phyloP scores from a whole-genome alignment of 2,329 filamentous ascomycete species.

The Penicillium palitans region DNA sequence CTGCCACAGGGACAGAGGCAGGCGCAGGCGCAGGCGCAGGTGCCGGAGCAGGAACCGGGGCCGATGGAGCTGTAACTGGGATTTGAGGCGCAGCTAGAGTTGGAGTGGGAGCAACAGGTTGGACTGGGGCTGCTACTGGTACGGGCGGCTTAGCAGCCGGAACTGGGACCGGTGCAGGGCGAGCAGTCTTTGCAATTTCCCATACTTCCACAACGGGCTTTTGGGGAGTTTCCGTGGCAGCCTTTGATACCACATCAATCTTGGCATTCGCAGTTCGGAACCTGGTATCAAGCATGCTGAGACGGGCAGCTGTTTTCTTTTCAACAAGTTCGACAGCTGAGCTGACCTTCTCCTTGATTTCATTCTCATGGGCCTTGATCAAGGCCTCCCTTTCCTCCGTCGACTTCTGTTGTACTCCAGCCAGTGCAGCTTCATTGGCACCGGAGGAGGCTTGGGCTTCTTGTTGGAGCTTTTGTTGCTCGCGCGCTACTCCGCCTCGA shows the following conservation, averaged over 20 bases:
- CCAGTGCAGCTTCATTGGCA: constrained; percentile 37
- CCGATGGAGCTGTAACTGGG: not conserved
- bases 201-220: constrained; percentile 83
- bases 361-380: constrained; percentile 54
- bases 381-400: constrained; percentile 44
- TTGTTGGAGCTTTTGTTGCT: constrained; percentile 45
- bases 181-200: constrained; percentile 71
- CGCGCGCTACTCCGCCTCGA: constrained; percentile 47
- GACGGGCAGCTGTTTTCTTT: constrained; percentile 71
- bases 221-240: constrained; percentile 80
- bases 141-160: constrained; percentile 32
- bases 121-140: constrained; percentile 20
- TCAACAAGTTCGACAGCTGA: constrained; percentile 68
- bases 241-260: constrained; percentile 74
- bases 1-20: not conserved
- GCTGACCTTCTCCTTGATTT: constrained; percentile 58
- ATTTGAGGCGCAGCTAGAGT: constrained; percentile 11
- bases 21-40: constrained; percentile 10
- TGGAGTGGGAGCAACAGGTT: constrained; percentile 24
- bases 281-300: constrained; percentile 77
- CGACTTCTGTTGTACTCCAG: constrained; percentile 42
- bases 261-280: constrained; percentile 66
- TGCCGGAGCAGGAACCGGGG: constrained; percentile 16
- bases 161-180: constrained; percentile 47
- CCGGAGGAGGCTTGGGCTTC: constrained; percentile 29